These are phyloP conservation scores for Aspergillus pseudotamarii DNA, from an alignment of 2,329 filamentous ascomycete species.

Conservation along the genomic window DNA sequence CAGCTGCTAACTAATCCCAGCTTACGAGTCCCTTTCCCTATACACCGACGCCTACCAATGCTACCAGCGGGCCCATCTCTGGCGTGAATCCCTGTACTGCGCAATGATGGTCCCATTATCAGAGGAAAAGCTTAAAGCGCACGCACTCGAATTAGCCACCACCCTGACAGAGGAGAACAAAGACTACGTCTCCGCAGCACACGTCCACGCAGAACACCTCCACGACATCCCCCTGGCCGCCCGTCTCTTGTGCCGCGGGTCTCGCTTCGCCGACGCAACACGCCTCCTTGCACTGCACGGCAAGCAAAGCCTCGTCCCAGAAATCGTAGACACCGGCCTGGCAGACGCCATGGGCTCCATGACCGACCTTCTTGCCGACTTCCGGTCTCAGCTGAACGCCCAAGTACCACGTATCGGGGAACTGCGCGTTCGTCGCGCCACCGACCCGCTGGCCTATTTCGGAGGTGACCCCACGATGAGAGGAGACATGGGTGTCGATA, in stretches of 20 bases:
- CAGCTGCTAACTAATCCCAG: constrained; percentile 34
- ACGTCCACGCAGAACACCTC: constrained; percentile 80
- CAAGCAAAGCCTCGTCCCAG: constrained; percentile 64
- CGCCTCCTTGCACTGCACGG: constrained; percentile 68
- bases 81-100: constrained; percentile 86
- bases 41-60: constrained; percentile 75
- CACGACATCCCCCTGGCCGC: constrained; percentile 70
- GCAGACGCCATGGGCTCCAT: constrained; percentile 78
- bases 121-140: constrained; percentile 60
- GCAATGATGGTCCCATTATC: constrained; percentile 71
- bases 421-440: constrained; percentile 75
- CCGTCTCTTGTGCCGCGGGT: constrained; percentile 81
- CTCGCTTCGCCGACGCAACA: constrained; percentile 85
- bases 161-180: constrained; percentile 76
- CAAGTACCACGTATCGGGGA: constrained; percentile 86
- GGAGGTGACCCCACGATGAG: constrained; percentile 68
- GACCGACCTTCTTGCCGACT: constrained; percentile 92
- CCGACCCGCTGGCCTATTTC: constrained; percentile 87
- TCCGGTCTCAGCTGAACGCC: constrained; percentile 78
- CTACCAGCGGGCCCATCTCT: constrained; percentile 82
- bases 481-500: constrained; percentile 61
- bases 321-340: constrained; percentile 75
- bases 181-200: constrained; percentile 78
- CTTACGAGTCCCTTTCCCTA: constrained; percentile 82
- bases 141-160: constrained; percentile 76